These are phyloP conservation scores for Panaeolus papilionaceus DNA, from an alignment of 768 basidiomycete species.

Conservation along the genomic window DNA sequence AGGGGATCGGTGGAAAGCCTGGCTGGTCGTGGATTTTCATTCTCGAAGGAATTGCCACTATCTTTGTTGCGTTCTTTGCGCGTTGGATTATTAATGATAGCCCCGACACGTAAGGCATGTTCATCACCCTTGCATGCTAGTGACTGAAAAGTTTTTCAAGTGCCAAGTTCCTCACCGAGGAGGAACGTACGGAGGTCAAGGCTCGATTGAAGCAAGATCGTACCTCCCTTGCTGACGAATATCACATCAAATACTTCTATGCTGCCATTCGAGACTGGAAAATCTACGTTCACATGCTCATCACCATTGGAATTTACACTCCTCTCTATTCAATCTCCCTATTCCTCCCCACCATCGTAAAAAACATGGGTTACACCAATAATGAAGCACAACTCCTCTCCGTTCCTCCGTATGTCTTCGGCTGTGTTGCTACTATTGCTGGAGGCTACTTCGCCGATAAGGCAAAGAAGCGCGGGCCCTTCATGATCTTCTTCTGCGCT, in stretches of 20 bases:
- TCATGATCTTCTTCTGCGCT: conserved; percentile 36
- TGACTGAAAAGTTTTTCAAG: conserved; percentile 18
- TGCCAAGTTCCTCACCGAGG: conserved; percentile 35
- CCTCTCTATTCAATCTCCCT: conserved; percentile 39
- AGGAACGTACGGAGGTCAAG: conserved; percentile 35
- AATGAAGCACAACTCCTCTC: conserved; percentile 37
- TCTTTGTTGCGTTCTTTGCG: conserved; percentile 34
- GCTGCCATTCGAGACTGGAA: conserved; percentile 39
- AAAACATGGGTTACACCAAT: conserved; percentile 36
- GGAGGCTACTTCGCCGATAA: conserved; percentile 33
- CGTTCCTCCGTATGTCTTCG: conserved; percentile 38
- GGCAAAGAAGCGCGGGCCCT: conserved; percentile 31
- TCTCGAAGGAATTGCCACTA: conserved; percentile 35
- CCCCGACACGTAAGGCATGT: conserved; percentile 33
- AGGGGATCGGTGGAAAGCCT: conserved; percentile 31
- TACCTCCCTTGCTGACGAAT: conserved; percentile 36
- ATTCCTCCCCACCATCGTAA: conserved; percentile 39
- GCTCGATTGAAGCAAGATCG: conserved; percentile 35
- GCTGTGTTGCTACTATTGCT: conserved; percentile 33
- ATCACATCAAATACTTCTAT: conserved; percentile 32
- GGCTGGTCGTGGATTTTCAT: conserved; percentile 44
- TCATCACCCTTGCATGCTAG: neutral
- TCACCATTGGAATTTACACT: conserved; percentile 38
- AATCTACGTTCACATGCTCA: conserved; percentile 41
- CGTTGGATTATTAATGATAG: conserved; percentile 35